Base-by-base conservation (phyloP, 306 rosid species). In the Quercus robur region DNA sequence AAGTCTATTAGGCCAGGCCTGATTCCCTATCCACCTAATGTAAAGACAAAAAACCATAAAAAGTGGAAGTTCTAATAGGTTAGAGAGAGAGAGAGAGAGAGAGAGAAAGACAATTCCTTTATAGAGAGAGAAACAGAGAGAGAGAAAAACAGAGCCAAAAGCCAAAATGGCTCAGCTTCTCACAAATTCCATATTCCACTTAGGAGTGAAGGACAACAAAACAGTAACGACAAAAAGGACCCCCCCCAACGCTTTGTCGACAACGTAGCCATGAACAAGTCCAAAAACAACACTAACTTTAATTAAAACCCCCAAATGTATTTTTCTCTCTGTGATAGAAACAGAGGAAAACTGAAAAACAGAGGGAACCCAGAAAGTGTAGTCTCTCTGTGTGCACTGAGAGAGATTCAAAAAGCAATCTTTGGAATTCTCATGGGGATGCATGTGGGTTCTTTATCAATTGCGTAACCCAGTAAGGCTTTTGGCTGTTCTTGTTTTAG, bases 191-290 rank as follows among this genome's bases (percentile, higher is more conserved):
- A 73, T 77, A 62, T 89, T 91, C 93, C 90, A 89, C 89, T 82
- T 63, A 69, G 85, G 86, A 66, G 81, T 15, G 86, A 83, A 84
- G 83, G 86, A 87, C 87, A 89, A 79, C 78, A 85, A 87, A 89
- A 55, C 84, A 85, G 68, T 89, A 84, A 88, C 86, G 94, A 93
- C 97, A 91, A 91, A 91, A 71, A 72, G 63, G 81, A 78, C 82
- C 84, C 84, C 88, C 89, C 80, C 87, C 89, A 84, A 49, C 90
- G 90, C 91, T 82, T 85, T 85, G 88, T 89, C 88, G 90, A 90
- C 92, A 90, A 83, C 90, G 84, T 90, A 77, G 89, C 87, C 87
- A 78, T 80, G 86, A 79, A 84, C 82, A 78, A 78, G 73, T 79
- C 81, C 73, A 23, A 67, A 67, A 61, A 74, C 82, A 82, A 81